These are phyloP conservation scores for Erysiphe pulchra DNA, from an alignment of 2,329 filamentous ascomycete genomes.

Conservation along the genomic window DNA sequence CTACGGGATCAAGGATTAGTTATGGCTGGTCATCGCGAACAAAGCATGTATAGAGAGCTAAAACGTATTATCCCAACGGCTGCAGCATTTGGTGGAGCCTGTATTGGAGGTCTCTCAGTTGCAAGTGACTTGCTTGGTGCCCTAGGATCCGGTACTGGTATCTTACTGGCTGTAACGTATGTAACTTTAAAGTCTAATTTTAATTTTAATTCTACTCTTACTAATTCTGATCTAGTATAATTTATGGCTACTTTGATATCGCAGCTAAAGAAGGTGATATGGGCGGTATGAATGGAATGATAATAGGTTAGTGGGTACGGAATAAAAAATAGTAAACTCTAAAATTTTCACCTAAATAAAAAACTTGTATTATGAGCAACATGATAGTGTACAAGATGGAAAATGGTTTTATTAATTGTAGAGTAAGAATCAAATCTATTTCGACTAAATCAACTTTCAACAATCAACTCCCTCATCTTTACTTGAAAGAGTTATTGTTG, in stretches of 20 bases:
- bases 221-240: constrained; percentile 40
- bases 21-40: constrained; percentile 97
- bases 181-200: constrained; percentile 19
- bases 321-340: no score
- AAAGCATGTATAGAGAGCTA: constrained; percentile 99
- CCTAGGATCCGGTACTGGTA: constrained; percentile 90
- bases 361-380: no score
- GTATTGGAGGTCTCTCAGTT: constrained; percentile 92
- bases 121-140: constrained; percentile 88
- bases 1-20: constrained; percentile 98
- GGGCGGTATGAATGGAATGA: constrained; percentile 51
- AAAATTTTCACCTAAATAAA: no score
- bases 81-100: constrained; percentile 92
- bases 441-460: no score
- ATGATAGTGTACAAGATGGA: no score
- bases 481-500: no score
- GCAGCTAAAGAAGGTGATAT: constrained; percentile 96
- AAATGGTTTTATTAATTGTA: no score
- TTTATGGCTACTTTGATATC: constrained; percentile 99
- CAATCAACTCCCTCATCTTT: no score
- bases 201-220: constrained; percentile 1
- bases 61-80: constrained; percentile 98
- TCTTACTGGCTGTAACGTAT: constrained; percentile 93
- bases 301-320: constrained; percentile 30
- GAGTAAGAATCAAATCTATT: no score